These are phyloP conservation scores for Trichoderma semiorbis DNA, from an alignment of 2,329 filamentous ascomycete species.

Conservation along the genomic window DNA sequence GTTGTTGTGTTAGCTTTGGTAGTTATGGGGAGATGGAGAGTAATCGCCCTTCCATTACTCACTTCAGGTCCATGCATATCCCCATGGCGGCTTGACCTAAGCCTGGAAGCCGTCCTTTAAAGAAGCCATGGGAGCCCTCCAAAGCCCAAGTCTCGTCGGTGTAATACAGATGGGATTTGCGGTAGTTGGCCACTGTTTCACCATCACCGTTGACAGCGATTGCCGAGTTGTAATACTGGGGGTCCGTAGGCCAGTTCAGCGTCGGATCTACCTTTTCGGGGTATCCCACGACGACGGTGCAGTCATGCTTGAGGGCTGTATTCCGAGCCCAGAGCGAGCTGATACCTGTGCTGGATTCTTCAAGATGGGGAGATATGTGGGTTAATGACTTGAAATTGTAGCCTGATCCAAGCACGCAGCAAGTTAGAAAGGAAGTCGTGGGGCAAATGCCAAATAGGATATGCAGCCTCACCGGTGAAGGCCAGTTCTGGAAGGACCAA, in stretches of 20 bases:
- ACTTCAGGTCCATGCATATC: conserved; percentile 65
- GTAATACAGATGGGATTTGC: conserved; percentile 57
- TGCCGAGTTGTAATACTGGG: conserved; percentile 53
- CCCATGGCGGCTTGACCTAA: conserved; percentile 55
- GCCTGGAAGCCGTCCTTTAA: conserved; percentile 39
- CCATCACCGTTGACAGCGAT: conserved; percentile 57
- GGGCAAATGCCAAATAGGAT: neutral
- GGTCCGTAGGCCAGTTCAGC: conserved; percentile 46
- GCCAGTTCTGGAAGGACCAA: conserved; percentile 74
- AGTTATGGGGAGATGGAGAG: neutral
- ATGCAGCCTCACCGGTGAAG: conserved; percentile 58
- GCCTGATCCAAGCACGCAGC: conserved; percentile 40
- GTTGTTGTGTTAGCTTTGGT: neutral
- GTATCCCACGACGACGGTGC: conserved; percentile 68
- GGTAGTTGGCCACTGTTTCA: conserved; percentile 58
- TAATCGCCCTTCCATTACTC: conserved; percentile 21
- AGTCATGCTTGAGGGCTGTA: conserved; percentile 62
- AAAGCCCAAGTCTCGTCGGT: conserved; percentile 61
- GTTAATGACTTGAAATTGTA: conserved; percentile 73
- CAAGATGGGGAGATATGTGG: conserved; percentile 66
- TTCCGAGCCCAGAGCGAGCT: conserved; percentile 68
- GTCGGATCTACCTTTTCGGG: conserved; percentile 62
- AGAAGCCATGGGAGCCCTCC: conserved; percentile 53
- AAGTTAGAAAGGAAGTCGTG: neutral
- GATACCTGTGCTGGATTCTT: conserved; percentile 62